Percentiles rank a stretch among this genome's conserved stretches.
These are phyloP conservation scores for Lactarius hatsudake DNA, from an alignment of 768 basidiomycete species.

Conservation along the genomic window DNA sequence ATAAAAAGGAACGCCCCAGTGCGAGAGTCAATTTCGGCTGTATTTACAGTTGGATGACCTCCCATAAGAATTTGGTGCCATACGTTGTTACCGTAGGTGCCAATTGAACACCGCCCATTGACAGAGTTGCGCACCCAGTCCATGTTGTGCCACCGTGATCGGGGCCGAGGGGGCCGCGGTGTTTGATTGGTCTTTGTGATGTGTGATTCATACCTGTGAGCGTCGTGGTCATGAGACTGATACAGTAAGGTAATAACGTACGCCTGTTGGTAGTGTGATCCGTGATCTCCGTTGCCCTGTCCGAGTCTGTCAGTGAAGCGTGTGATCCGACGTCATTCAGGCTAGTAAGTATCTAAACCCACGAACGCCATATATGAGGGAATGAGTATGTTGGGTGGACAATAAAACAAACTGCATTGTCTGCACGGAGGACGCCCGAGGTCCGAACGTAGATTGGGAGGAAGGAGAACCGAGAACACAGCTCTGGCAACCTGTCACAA, in stretches of 20 bases:
- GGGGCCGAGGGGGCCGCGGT: not conserved
- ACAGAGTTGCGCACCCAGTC: not conserved
- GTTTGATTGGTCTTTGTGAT: not conserved
- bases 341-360: too few species aligned
- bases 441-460: not conserved
- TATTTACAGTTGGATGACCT: too few species aligned
- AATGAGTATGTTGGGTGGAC: too few species aligned
- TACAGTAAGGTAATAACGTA: not conserved
- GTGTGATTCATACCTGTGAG: not conserved
- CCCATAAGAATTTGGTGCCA: not conserved
- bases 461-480: not conserved
- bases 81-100: not conserved
- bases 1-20: too few species aligned
- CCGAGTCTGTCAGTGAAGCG: not conserved
- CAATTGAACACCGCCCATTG: not conserved
- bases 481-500: constrained; percentile 4
- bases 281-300: too few species aligned
- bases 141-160: not conserved
- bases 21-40: too few species aligned
- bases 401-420: too few species aligned
- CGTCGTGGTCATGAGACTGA: not conserved
- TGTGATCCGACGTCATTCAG: not conserved
- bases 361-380: too few species aligned
- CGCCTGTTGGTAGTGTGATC: not conserved
- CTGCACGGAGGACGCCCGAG: not conserved